phyloP scores from a whole-genome alignment of 2,329 filamentous ascomycete species.

The Xylaria sp. region DNA sequence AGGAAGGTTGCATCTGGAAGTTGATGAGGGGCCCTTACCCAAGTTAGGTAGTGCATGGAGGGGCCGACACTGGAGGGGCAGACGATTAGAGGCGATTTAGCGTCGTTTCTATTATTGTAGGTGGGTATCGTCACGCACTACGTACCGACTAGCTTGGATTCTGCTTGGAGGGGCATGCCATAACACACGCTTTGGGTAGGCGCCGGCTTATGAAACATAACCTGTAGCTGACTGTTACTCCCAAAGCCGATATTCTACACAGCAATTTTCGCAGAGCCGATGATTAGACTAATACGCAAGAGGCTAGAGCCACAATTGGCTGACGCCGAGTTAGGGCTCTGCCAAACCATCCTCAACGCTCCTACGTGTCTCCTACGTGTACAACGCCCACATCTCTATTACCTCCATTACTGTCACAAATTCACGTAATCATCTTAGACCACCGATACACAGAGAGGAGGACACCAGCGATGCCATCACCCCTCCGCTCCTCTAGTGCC shows the following conservation, averaged over 20 bases:
- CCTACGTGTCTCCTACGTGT: slow-evolving; percentile 20
- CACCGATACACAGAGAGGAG: background rate
- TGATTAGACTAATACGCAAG: slow-evolving; percentile 6
- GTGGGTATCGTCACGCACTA: background rate
- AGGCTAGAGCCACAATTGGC: slow-evolving; percentile 1
- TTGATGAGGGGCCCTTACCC: slow-evolving; percentile 7
- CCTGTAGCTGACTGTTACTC: background rate
- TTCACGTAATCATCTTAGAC: slow-evolving; percentile 17
- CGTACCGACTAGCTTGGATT: too few relatives aligned
- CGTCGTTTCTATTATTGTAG: slow-evolving; percentile 11
- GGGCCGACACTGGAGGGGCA: slow-evolving; percentile 26
- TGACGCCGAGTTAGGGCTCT: slow-evolving; percentile 18
- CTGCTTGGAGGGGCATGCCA: slow-evolving; percentile 14
- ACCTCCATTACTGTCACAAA: background rate
- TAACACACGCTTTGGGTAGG: slow-evolving; percentile 6
- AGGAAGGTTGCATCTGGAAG: slow-evolving; percentile 12
- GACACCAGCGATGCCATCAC: background rate
- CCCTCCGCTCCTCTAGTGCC: background rate
- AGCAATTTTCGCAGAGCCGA: background rate
- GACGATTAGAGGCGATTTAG: background rate
- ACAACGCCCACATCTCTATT: slow-evolving; percentile 22
- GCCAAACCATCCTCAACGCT: slow-evolving; percentile 9
- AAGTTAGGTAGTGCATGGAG: slow-evolving; percentile 13
- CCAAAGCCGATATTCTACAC: background rate
- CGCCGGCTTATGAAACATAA: slow-evolving; percentile 23